Percentiles rank a stretch among this genome's conserved stretches.
These are phyloP conservation scores for Dioscorea dumetorum DNA, from an alignment of 106 monocot genomes.

Conservation along the genomic window DNA sequence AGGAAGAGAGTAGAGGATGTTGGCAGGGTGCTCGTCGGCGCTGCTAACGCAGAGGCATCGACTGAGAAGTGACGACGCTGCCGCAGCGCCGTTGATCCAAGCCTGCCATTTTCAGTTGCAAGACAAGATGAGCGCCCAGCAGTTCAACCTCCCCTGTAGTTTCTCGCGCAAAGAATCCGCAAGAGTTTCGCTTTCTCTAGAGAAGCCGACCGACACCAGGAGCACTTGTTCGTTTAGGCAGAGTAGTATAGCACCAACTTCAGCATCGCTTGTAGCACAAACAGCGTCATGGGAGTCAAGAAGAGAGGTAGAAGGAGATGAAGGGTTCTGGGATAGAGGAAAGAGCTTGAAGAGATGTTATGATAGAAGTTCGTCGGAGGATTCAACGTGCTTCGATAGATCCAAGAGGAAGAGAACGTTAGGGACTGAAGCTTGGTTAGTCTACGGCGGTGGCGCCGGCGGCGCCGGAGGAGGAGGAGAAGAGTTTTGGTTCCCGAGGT, in stretches of 20 bases:
- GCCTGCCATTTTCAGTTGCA: constrained; percentile 23
- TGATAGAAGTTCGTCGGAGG: constrained; percentile 18
- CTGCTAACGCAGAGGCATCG: constrained; percentile 40
- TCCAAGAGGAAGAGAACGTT: constrained; percentile 39
- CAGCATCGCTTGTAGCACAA: constrained; percentile 22
- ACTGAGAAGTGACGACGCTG: constrained; percentile 27
- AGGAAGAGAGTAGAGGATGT: constrained; percentile 40
- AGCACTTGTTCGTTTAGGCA: constrained; percentile 30
- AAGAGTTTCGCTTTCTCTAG: constrained; percentile 16
- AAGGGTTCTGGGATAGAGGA: not conserved
- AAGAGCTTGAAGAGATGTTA: constrained; percentile 38
- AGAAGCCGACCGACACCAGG: constrained; percentile 16
- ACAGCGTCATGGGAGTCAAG: not conserved
- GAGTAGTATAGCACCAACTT: constrained; percentile 16
- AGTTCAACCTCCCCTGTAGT: constrained; percentile 49
- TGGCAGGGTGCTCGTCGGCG: constrained; percentile 56
- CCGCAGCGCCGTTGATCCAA: constrained; percentile 15
- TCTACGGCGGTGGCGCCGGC: constrained; percentile 1
- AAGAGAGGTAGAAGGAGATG: constrained; percentile 10
- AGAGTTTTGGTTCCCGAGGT: constrained; percentile 32
- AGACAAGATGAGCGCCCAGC: constrained; percentile 53
- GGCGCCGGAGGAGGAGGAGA: not conserved
- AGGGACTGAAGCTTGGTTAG: constrained; percentile 4
- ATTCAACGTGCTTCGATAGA: constrained; percentile 6
- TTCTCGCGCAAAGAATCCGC: constrained; percentile 24